A percentile compares a stretch with the other conserved stretches of the same genome.
Evolutionary conservation across 495 filamentous ascomycete genomes (phyloP).

Genomic region (Halenospora varia): DNA sequence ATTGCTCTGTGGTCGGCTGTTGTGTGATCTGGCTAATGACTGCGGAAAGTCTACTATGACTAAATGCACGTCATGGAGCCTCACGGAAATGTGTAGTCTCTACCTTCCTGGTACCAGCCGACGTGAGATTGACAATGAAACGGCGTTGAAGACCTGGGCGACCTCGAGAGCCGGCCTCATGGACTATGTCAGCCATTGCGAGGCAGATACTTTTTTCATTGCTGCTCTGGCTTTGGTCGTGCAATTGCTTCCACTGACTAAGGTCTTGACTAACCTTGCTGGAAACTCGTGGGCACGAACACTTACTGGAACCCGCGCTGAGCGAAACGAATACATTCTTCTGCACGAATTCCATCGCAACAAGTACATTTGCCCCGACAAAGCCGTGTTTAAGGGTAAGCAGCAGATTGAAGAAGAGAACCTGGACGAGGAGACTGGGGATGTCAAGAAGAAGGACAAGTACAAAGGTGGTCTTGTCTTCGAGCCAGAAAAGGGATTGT

Average conservation of each 20-base stretch:
- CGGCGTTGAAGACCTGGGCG: slow-evolving; percentile 84
- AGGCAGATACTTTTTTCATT: slow-evolving; percentile 93
- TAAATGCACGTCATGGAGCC: slow-evolving; percentile 95
- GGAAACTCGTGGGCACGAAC: slow-evolving; percentile 99
- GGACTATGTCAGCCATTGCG: slow-evolving; percentile 88
- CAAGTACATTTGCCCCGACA: slow-evolving; percentile 97
- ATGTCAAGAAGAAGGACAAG: slow-evolving; percentile 94
- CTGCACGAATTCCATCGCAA: slow-evolving; percentile 93
- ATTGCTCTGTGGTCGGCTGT: slow-evolving; percentile 79
- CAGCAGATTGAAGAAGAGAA: slow-evolving; percentile 62
- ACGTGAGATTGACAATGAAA: slow-evolving; percentile 82
- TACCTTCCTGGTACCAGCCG: slow-evolving; percentile 66
- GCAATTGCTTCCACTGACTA: slow-evolving; percentile 90
- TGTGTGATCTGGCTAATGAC: slow-evolving; percentile 95
- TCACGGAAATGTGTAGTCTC: slow-evolving; percentile 94
- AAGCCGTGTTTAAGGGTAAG: slow-evolving; percentile 67
- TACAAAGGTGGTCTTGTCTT: slow-evolving; percentile 98
- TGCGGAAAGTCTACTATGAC: slow-evolving; percentile 96
- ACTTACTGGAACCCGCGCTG: slow-evolving; percentile 88
- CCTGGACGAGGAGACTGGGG: slow-evolving; percentile 66
- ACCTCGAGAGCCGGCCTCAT: slow-evolving; percentile 78
- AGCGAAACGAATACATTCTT: slow-evolving; percentile 98
- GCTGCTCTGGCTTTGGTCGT: slow-evolving; percentile 81
- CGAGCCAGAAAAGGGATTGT: slow-evolving; percentile 93
- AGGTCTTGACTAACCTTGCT: slow-evolving; percentile 92